A percentile compares a stretch with the other conserved stretches of the same genome.
These are phyloP conservation scores for Russula vinacea DNA, from an alignment of 768 basidiomycete species.

Conservation along the genomic window DNA sequence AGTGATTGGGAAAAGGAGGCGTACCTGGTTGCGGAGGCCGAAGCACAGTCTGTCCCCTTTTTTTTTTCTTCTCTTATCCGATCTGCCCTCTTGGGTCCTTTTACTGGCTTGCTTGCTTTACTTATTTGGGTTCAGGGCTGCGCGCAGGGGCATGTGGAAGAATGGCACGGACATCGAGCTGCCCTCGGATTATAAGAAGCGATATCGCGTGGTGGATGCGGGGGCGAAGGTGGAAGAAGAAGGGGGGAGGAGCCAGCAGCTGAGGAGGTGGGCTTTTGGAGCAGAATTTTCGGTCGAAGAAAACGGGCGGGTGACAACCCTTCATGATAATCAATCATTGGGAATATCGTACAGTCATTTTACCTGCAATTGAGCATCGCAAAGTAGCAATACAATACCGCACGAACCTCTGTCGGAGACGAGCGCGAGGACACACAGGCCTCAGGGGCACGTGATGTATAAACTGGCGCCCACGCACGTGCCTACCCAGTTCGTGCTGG, in stretches of 20 bases:
- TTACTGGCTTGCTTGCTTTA: too few species aligned
- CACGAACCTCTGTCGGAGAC: too few species aligned
- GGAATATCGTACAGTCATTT: too few species aligned
- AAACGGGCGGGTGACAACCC: not conserved
- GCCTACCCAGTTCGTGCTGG: too few species aligned
- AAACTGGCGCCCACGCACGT: too few species aligned
- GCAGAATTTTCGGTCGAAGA: constrained; percentile 1
- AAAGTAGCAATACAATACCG: too few species aligned
- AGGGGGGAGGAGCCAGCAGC: not conserved
- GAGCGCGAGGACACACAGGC: too few species aligned
- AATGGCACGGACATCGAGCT: constrained; percentile 37
- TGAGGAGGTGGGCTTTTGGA: not conserved
- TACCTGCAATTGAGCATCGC: too few species aligned
- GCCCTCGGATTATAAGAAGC: constrained; percentile 46
- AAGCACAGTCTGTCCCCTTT: constrained; percentile 56
- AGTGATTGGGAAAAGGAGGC: constrained; percentile 62
- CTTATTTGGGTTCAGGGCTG: constrained; percentile 10
- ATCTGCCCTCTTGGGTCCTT: not conserved
- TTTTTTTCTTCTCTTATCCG: not conserved
- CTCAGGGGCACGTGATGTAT: too few species aligned
- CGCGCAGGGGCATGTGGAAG: constrained; percentile 44
- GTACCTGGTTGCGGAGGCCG: constrained; percentile 57
- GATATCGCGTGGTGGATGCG: constrained; percentile 27
- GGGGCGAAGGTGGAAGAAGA: not conserved
- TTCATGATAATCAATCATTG: not conserved